These are phyloP conservation scores for Fragaria vesca DNA, from an alignment of 306 rosid genomes.

Conservation along the genomic window DNA sequence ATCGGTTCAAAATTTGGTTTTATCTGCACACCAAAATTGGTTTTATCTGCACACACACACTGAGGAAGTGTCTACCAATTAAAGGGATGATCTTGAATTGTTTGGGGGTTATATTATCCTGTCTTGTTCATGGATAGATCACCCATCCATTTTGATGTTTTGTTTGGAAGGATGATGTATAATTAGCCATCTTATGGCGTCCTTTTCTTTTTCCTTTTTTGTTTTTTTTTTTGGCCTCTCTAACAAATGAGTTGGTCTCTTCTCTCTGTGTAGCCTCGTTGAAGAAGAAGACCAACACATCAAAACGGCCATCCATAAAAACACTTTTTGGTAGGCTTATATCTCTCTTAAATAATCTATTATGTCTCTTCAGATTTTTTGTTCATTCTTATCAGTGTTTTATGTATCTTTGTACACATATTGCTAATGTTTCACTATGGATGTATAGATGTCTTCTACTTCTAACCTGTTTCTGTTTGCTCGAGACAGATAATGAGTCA, in stretches of 20 bases:
- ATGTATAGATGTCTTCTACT: not conserved
- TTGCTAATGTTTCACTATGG: not conserved
- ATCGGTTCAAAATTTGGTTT: not conserved
- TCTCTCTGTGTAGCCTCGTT: slow-evolving; percentile 66
- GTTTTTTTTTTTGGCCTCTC: not conserved
- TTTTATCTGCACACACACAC: not conserved
- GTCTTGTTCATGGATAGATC: not conserved
- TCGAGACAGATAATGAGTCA: slow-evolving; percentile 50
- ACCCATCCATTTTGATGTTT: not conserved
- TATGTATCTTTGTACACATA: not conserved
- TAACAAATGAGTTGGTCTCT: slow-evolving; percentile 16
- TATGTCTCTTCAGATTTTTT: slow-evolving; percentile 9
- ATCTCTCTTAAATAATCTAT: slow-evolving; percentile 5
- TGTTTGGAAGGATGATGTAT: not conserved
- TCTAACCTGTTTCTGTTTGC: slow-evolving; percentile 33
- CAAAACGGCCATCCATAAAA: slow-evolving; percentile 80
- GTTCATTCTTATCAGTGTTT: not conserved
- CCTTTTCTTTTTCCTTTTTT: not conserved
- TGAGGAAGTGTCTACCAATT: not conserved
- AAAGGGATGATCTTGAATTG: not conserved
- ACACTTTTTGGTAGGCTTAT: slow-evolving; percentile 77
- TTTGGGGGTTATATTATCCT: not conserved
- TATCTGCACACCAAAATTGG: not conserved
- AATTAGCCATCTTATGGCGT: not conserved
- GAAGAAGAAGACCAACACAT: slow-evolving; percentile 75